phyloP scores from a whole-genome alignment of 345 rosid genomes.

The Turnera subulata region DNA sequence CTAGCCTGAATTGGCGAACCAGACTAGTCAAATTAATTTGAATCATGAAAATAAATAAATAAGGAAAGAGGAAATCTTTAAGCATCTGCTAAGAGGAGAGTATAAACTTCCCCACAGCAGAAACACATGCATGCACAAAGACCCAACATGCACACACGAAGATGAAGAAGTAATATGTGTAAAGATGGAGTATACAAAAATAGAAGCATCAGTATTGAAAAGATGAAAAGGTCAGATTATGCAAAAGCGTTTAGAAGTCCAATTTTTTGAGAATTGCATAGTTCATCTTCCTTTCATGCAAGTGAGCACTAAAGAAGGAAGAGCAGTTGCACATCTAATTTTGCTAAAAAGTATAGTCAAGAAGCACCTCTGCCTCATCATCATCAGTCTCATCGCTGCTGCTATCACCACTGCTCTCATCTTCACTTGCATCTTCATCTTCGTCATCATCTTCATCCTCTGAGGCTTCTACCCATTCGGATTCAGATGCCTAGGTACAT shows the following conservation, averaged over 20 bases:
- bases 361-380: constrained; percentile 39
- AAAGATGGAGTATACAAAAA: too few relatives aligned
- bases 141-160: too few relatives aligned
- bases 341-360: constrained; percentile 15
- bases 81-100: too few relatives aligned
- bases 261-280: too few relatives aligned
- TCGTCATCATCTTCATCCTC: constrained; percentile 88
- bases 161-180: too few relatives aligned
- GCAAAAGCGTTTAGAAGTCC: too few relatives aligned
- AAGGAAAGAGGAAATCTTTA: too few relatives aligned
- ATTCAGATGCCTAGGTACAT: constrained; percentile 65
- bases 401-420: constrained; percentile 48
- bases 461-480: constrained; percentile 85
- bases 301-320: constrained; percentile 2
- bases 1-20: constrained; percentile 26
- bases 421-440: constrained; percentile 49
- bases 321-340: not conserved
- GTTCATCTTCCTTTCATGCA: not conserved
- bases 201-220: not conserved
- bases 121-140: too few relatives aligned
- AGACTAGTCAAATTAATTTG: too few relatives aligned
- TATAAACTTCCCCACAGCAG: too few relatives aligned
- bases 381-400: constrained; percentile 52
- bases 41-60: too few relatives aligned
- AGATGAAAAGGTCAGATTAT: not conserved